These are phyloP conservation scores for Talaromyces sp. DNA, from an alignment of 2,329 filamentous ascomycete genomes.

Conservation along the genomic window DNA sequence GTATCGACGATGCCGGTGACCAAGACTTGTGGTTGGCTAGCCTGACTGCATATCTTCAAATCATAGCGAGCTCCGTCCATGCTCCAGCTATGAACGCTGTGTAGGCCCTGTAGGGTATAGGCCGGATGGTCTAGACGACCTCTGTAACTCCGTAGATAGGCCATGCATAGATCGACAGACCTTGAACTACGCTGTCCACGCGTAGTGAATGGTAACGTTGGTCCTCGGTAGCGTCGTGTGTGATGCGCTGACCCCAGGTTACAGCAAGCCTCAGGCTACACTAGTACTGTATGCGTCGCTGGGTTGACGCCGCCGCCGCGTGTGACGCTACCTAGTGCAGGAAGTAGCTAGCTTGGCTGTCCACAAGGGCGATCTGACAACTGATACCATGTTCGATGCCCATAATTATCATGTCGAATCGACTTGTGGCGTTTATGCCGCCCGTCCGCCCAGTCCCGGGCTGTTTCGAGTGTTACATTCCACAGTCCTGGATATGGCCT, in stretches of 20 bases:
- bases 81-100: not conserved
- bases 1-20: not conserved
- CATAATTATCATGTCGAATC: not conserved
- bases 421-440: not conserved
- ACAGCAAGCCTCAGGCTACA: not conserved
- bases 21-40: not conserved
- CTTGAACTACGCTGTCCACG: not conserved
- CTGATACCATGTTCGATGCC: not conserved
- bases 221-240: not conserved
- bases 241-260: constrained; percentile 1
- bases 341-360: not conserved
- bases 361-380: not conserved
- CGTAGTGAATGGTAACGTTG: not conserved
- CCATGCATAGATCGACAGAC: constrained; percentile 3
- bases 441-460: not conserved
- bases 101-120: not conserved
- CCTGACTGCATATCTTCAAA: not conserved
- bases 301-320: not conserved
- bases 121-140: not conserved
- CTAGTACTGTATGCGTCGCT: not conserved
- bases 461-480: constrained; percentile 8
- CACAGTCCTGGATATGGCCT: not conserved
- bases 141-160: not conserved
- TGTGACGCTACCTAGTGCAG: constrained; percentile 4
- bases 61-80: not conserved